phyloP scores from a whole-genome alignment of 192 early-diverging fungal genomes.

The Mortierella antarctica region DNA sequence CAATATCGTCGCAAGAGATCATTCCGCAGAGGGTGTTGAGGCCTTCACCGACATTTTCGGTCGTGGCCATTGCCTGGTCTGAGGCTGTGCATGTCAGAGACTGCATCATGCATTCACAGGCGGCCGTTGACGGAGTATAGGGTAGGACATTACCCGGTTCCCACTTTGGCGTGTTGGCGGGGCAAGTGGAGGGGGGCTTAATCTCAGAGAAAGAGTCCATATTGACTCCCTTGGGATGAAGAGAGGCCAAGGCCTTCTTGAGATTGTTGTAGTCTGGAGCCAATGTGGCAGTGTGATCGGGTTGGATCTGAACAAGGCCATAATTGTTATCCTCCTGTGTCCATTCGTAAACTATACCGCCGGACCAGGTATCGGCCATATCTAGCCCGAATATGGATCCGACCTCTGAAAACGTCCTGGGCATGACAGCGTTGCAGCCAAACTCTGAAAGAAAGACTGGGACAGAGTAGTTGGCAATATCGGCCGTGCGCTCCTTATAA shows the following conservation, averaged over 20 bases:
- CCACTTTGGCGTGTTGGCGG: slow-evolving; percentile 60
- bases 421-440: slow-evolving; percentile 73
- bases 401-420: slow-evolving; percentile 75
- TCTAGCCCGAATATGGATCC: slow-evolving; percentile 71
- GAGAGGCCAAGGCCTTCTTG: slow-evolving; percentile 59
- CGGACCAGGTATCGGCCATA: slow-evolving; percentile 74
- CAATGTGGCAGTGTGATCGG: slow-evolving; percentile 47
- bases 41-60: slow-evolving; percentile 28
- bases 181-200: slow-evolving; percentile 56
- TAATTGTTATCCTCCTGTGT: slow-evolving; percentile 77
- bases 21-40: slow-evolving; percentile 54
- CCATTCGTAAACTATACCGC: slow-evolving; percentile 81
- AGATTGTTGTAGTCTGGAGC: slow-evolving; percentile 70
- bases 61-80: slow-evolving; percentile 17
- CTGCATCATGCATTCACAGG: slow-evolving; percentile 72
- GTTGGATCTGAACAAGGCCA: slow-evolving; percentile 71
- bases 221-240: slow-evolving; percentile 64
- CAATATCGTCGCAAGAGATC: slow-evolving; percentile 53
- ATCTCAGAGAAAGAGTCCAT: slow-evolving; percentile 63
- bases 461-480: slow-evolving; percentile 67
- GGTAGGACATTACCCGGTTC: slow-evolving; percentile 63
- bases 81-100: slow-evolving; percentile 63
- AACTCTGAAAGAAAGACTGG: slow-evolving; percentile 82
- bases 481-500: slow-evolving; percentile 68
- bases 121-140: slow-evolving; percentile 66